Base-by-base conservation (phyloP, 2,329 filamentous ascomycete species). In the Erysiphe pisi region DNA sequence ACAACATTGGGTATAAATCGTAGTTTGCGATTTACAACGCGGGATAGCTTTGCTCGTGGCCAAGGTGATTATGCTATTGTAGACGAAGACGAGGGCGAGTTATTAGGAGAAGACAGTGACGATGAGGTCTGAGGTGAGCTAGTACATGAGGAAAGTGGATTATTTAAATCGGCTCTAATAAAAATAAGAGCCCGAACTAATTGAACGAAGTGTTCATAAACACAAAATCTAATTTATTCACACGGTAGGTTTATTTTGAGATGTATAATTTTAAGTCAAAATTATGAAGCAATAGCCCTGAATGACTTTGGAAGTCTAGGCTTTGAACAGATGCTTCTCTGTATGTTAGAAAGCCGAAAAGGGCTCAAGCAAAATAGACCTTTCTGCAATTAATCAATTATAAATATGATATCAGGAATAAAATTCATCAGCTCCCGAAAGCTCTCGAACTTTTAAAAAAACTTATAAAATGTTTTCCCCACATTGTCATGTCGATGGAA, bases 21-120 rank as follows among this genome's bases (percentile, higher is more conserved):
- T 45, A 81, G 80, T 12, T 84, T 85, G 78, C 85, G 86, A 77
- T 99, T 96, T 82, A 95, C 93, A 22, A 97, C 92, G 75, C 86
- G 96, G 78, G 92, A 92, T 81, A 94, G 92, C 78, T 99, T 99
- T 84, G 91, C 93, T 7, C 88, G 93, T 77, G 91, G 93, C 0
- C 88, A 92, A 77, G 90, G 91, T n/a, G 93, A 97, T 83, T 98
- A 98, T 83, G 89, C 90, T 22, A 87, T 91, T 80, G 93, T 97
- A 76, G 93, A 97, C 80, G 92, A 95, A 75, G 95, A 98, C 82
- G 95, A 98, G 82, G 94, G 94, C 74, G 94, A 98, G 85, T 84
- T 99, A 80, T 84, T 99, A 52, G 95, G 95, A 0, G 94, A 97
- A 80, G 94, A 97, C 78, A 93, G 93, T 80, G 94, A 97, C 79